A percentile compares a stretch with the other conserved stretches of the same genome.
phyloP scores from a whole-genome alignment of 2,329 filamentous ascomycete species.

The Xylaria digitata region DNA sequence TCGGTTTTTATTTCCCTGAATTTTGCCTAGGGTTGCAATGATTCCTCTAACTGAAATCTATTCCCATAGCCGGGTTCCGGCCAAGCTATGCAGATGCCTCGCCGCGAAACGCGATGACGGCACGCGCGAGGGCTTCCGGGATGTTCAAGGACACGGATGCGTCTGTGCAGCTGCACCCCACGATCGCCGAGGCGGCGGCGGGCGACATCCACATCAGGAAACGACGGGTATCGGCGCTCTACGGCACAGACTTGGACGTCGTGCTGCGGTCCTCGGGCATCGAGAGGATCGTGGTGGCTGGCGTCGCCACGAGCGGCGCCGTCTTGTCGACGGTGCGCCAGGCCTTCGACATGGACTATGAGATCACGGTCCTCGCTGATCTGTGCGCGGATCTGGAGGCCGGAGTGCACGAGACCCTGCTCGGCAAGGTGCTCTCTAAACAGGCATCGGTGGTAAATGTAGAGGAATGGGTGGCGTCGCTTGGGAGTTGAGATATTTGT shows the following conservation, averaged over 20 bases:
- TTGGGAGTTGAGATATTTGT: background rate
- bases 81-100: conserved; percentile 49
- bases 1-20: background rate
- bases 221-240: conserved; percentile 52
- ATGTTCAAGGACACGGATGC: conserved; percentile 45
- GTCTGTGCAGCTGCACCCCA: conserved; percentile 41
- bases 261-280: conserved; percentile 49
- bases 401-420: conserved; percentile 50
- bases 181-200: conserved; percentile 22
- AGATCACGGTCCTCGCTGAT: conserved; percentile 51
- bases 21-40: background rate
- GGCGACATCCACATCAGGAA: conserved; percentile 51
- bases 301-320: conserved; percentile 52
- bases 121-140: conserved; percentile 38
- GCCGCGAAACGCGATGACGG: conserved; percentile 42
- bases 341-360: conserved; percentile 53
- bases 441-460: conserved; percentile 47
- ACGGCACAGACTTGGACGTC: conserved; percentile 51
- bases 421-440: conserved; percentile 50
- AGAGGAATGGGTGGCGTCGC: conserved; percentile 47
- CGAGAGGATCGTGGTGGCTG: conserved; percentile 49
- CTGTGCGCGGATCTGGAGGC: conserved; percentile 51
- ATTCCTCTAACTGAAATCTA: conserved; percentile 1
- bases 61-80: conserved; percentile 45
- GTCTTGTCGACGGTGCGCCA: conserved; percentile 53